Evolutionary conservation across 202 grass and related monocot genomes (phyloP), one percentile per base, ranked within the genome.

Genomic region (Brachypodium distachyon): DNA sequence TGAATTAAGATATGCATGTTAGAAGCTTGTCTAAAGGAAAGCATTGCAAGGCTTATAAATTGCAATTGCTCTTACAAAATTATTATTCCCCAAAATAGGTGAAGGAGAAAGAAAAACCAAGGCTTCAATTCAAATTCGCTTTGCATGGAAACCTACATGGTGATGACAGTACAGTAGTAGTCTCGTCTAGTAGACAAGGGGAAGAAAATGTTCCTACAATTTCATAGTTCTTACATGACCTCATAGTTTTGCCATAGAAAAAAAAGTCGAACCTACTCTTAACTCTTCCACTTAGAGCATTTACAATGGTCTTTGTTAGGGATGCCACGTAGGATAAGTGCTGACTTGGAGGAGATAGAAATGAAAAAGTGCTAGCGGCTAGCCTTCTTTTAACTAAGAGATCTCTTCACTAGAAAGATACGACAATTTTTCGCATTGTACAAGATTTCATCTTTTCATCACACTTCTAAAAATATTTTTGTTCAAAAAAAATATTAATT

Each of bases 1-100:
- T 95, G 85, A 29, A 41, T 50, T 41, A 61, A 38, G 13, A 71
- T 65, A 83, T 2, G 42, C 41, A 21, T 21, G 40, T 75, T 55
- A 69, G 9, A 47, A 72, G n/a, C 22, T 65, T 12, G 1, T 41
- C 40, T 21, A 49, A 16, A 71, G 12, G 57, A 66, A 53, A 66
- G 26, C 52, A 12, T 64, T 56, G 37, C 4, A 77, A 51, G 19
- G 19, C 56, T 28, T 48, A 42, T 6, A 80, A 47, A 81, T 12
- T 43, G 38, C 44, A 51, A 10, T 79, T 41, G 1, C 4, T 42
- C 21, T 16, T 12, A 48, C 23, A 42, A 1, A 74, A 34, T 9
- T 61, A 34, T 7, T 25, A 9, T 23, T 34, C n/a, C 27, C 6
- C 40, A 51, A 13, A 57, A 31, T n/a, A 63, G 29, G 5, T 43